Evolutionary conservation across 805 yeast genomes (phyloP).

Genomic region (Wickerhamomyces pijperi): DNA sequence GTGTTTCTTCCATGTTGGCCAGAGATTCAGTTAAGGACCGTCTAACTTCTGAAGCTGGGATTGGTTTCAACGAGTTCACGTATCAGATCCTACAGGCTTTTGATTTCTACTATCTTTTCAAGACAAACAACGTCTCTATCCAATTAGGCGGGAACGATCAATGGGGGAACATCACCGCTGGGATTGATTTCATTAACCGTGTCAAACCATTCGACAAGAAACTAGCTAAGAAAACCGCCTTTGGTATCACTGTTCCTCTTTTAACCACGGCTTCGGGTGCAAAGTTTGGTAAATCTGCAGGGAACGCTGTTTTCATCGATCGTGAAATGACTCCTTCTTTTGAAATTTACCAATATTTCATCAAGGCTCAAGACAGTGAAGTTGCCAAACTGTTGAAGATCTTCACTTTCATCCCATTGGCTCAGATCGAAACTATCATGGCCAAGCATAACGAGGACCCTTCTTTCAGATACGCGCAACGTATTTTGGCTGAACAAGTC

Average conservation of each 20-base stretch:
- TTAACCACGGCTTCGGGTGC: slow-evolving; percentile 82
- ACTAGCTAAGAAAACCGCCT: slow-evolving; percentile 26
- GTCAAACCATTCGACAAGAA: slow-evolving; percentile 21
- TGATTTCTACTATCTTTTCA: slow-evolving; percentile 78
- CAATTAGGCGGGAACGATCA: slow-evolving; percentile 97
- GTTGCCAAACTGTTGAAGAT: slow-evolving; percentile 57
- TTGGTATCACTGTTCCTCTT: slow-evolving; percentile 83
- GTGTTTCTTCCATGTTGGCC: slow-evolving; percentile 79
- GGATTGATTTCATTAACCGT: slow-evolving; percentile 74
- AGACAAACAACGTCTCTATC: slow-evolving; percentile 43
- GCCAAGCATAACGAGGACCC: slow-evolving; percentile 44
- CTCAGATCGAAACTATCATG: slow-evolving; percentile 44
- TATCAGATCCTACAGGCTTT: slow-evolving; percentile 90
- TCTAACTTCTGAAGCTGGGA: slow-evolving; percentile 55
- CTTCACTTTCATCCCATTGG: slow-evolving; percentile 68
- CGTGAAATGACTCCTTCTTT: slow-evolving; percentile 65
- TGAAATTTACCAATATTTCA: slow-evolving; percentile 77
- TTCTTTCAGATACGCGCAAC: slow-evolving; percentile 63
- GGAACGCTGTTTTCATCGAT: slow-evolving; percentile 88
- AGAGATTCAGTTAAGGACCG: slow-evolving; percentile 81
- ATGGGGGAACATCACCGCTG: slow-evolving; percentile 97
- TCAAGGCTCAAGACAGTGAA: slow-evolving; percentile 69
- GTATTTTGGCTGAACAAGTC: slow-evolving; percentile 69
- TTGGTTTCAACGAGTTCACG: slow-evolving; percentile 90
- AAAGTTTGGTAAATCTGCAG: slow-evolving; percentile 94